Percentiles rank a stretch among this genome's conserved stretches.
phyloP scores from a whole-genome alignment of 352 stramenopile species.

The Pythium chondricola region DNA sequence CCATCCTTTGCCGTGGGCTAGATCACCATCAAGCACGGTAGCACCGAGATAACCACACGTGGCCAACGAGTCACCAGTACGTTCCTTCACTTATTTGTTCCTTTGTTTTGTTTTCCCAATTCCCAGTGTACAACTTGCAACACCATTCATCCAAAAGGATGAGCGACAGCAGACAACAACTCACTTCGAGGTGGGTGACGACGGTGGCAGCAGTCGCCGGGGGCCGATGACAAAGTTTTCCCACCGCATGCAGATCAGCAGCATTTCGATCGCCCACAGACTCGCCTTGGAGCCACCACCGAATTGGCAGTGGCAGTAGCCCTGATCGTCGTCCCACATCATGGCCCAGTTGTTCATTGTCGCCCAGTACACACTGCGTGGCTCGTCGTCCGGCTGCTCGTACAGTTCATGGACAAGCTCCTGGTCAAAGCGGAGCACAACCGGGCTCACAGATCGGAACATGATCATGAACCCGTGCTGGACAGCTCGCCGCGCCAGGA shows the following conservation, averaged over 20 bases:
- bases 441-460: constrained; percentile 1
- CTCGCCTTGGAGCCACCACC: not conserved
- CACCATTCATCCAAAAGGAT: no score
- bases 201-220: not conserved
- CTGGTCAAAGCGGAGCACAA: constrained; percentile 2
- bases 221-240: constrained; percentile 9
- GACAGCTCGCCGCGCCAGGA: constrained; percentile 1
- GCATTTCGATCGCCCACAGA: constrained; percentile 30
- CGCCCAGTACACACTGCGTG: constrained; percentile 1
- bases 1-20: no score
- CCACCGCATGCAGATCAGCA: constrained; percentile 31
- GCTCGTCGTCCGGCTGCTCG: not conserved
- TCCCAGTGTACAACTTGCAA: no score
- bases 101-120: no score
- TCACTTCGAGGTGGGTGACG: no score
- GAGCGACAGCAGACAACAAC: no score
- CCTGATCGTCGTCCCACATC: not conserved
- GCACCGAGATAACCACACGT: no score
- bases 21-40: no score
- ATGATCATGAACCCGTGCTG: constrained; percentile 3
- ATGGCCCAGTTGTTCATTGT: constrained; percentile 3
- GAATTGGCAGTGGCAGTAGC: not conserved
- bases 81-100: no score
- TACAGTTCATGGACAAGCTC: not conserved
- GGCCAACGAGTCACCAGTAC: no score